Base-by-base conservation (phyloP, 1,139 yeast species). In the Kazachstania sp. region DNA sequence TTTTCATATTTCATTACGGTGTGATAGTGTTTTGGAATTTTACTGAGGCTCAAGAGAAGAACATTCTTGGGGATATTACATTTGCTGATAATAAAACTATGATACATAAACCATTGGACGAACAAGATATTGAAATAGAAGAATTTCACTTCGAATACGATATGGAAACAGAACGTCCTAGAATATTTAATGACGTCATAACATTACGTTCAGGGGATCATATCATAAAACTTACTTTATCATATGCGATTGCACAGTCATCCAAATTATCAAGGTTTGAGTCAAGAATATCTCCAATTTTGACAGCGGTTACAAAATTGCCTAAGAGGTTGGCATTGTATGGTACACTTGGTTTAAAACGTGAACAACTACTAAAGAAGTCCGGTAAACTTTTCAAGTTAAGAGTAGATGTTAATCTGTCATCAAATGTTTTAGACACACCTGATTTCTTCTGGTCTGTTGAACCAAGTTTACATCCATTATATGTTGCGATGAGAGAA, bases 21-120 rank as follows among this genome's bases (percentile, higher is more conserved):
- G 95, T 92, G 23, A 87, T 92, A 18, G 97, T 92, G n/a, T 90
- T 92, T 61, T 92, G 98, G 98, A 92, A 92, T 63, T 88, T 92
- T 57, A 82, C 94, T 2, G 97, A 88, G 61, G 73, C 79, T 11
- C 97, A 92, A 60, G 98, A 92, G 61, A 88, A 90, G 69, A 92
- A 90, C 58, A 80, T 92, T 16, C 73, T 92, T 49, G 97, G 97
- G 0, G 98, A 92, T 63, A 72, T 92, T 54, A 85, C 92, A 16
- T 87, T 90, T 70, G 63, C 66, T 3, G 65, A 64, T 16, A 65
- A 62, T 20, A 65, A 62, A 32, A 65, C 61, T 35, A 68, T 90
- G 35, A 76, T 86, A 34, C 71, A 84, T 4, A 77, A 87, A 45
- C 95, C 96, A 0, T 76, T 86, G 39, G 82, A 81, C 53, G 97